Evolutionary conservation across 176 grass and related monocot species (phyloP).

Genomic region (Carex kokanica): DNA sequence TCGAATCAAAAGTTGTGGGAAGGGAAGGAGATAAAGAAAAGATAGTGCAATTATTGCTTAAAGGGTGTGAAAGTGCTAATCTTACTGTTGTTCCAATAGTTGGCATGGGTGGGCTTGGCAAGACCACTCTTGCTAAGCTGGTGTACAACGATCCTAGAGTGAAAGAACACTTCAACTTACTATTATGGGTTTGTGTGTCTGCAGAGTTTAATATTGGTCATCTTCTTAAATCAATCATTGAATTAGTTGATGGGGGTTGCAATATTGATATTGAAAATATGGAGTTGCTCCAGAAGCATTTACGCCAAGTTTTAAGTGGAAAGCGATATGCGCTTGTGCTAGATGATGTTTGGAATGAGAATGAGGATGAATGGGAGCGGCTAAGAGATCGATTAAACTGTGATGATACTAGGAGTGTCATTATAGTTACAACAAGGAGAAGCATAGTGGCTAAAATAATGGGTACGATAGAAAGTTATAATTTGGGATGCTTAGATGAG

Average conservation of each 20-base stretch:
- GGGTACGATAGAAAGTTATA: background rate
- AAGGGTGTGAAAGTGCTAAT: background rate
- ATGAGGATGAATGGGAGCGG: background rate
- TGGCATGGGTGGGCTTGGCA: conserved; percentile 45
- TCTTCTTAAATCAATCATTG: conserved; percentile 22
- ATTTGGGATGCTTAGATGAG: background rate
- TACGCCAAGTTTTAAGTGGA: background rate
- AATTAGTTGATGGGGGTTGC: background rate
- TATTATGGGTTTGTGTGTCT: conserved; percentile 39
- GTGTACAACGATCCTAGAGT: conserved; percentile 29
- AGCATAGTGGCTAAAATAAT: conserved; percentile 10
- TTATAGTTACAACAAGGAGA: conserved; percentile 37
- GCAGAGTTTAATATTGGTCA: conserved; percentile 17
- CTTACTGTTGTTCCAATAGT: conserved; percentile 30
- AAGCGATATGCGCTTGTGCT: conserved; percentile 27
- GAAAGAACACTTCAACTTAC: conserved; percentile 6
- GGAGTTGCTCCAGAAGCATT: background rate
- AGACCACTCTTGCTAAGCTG: conserved; percentile 41
- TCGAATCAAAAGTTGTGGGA: conserved; percentile 19
- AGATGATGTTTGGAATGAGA: conserved; percentile 46
- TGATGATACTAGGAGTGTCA: conserved; percentile 19
- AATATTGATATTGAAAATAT: background rate
- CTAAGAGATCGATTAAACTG: conserved; percentile 6
- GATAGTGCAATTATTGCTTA: conserved; percentile 17
- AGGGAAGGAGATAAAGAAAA: conserved; percentile 33